These are phyloP conservation scores for Colletotrichum tabaci DNA, from an alignment of 2,329 filamentous ascomycete species.

Conservation along the genomic window DNA sequence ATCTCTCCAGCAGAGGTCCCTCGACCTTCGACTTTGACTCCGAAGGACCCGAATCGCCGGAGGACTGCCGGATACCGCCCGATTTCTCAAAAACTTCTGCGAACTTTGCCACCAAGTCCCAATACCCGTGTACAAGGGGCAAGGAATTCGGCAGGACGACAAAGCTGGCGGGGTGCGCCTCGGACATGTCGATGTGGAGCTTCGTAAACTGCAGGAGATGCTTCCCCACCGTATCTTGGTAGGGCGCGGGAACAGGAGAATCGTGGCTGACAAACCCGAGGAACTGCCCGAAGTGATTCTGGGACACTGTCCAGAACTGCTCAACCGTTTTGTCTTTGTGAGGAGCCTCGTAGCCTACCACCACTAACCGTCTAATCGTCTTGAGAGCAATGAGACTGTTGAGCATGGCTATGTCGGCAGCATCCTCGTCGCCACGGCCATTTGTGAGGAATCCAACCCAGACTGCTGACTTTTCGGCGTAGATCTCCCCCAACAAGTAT, in stretches of 20 bases:
- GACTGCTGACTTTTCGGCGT: conserved; percentile 77
- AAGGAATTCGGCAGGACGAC: conserved; percentile 85
- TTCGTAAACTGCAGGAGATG: conserved; percentile 93
- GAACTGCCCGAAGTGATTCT: conserved; percentile 84
- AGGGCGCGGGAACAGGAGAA: conserved; percentile 65
- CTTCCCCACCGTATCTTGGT: conserved; percentile 80
- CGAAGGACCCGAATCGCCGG: conserved; percentile 49
- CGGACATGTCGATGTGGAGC: conserved; percentile 89
- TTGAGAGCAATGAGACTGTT: conserved; percentile 87
- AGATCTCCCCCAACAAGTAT: conserved; percentile 84
- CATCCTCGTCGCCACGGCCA: conserved; percentile 71
- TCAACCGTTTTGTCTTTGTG: conserved; percentile 83
- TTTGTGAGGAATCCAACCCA: conserved; percentile 77
- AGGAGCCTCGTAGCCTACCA: conserved; percentile 87
- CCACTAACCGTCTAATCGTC: conserved; percentile 82
- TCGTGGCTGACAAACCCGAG: conserved; percentile 74
- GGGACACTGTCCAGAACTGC: conserved; percentile 85
- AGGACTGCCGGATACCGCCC: conserved; percentile 66
- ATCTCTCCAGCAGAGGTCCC: conserved; percentile 79
- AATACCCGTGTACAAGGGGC: conserved; percentile 85
- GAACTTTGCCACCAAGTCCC: conserved; percentile 84
- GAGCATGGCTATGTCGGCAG: conserved; percentile 75
- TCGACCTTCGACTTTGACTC: conserved; percentile 67
- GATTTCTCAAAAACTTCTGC: conserved; percentile 80
- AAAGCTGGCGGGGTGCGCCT: conserved; percentile 85